Percentiles rank a stretch among this genome's conserved stretches.
Conservation (phyloP, 2,329 filamentous ascomycete genomes). For the Ophiobolus disseminans region DNA sequence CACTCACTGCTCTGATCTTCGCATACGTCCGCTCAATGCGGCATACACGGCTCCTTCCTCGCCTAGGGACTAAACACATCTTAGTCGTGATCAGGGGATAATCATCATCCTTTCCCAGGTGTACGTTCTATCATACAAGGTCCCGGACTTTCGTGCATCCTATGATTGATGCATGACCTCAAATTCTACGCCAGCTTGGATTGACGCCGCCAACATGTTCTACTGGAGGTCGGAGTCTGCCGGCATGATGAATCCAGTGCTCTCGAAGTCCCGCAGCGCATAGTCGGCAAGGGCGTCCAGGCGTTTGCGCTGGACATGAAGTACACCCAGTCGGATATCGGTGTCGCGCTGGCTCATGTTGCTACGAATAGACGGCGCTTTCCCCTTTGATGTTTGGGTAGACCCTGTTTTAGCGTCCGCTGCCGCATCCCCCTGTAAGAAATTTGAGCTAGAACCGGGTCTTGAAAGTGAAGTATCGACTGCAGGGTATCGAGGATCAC, state of each 20-base stretch:
- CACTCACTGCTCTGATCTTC: too few species aligned
- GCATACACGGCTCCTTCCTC: too few species aligned
- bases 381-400: slow-evolving; percentile 16
- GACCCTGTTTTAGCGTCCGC: slow-evolving; percentile 2
- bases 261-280: slow-evolving; percentile 53
- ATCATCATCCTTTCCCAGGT: too few species aligned
- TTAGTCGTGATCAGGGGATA: too few species aligned
- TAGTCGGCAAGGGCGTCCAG: slow-evolving; percentile 55
- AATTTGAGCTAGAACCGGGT: slow-evolving; percentile 12
- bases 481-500: slow-evolving; percentile 50
- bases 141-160: too few species aligned
- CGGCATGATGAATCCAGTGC: slow-evolving; percentile 57
- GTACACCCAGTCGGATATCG: slow-evolving; percentile 47
- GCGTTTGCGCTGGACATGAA: slow-evolving; percentile 59
- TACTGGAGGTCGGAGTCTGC: slow-evolving; percentile 48
- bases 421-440: slow-evolving; percentile 11
- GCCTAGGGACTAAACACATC: too few species aligned
- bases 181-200: too few species aligned
- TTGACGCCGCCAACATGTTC: not conserved
- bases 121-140: too few species aligned
- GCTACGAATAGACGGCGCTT: slow-evolving; percentile 44
- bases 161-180: too few species aligned
- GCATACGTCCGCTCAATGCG: too few species aligned
- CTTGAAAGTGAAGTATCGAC: slow-evolving; percentile 10
- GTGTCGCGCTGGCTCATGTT: slow-evolving; percentile 47